A percentile compares a stretch with the other conserved stretches of the same genome.
phyloP scores from a whole-genome alignment of 148 eudicot genomes.

The Suaeda aralocaspica region DNA sequence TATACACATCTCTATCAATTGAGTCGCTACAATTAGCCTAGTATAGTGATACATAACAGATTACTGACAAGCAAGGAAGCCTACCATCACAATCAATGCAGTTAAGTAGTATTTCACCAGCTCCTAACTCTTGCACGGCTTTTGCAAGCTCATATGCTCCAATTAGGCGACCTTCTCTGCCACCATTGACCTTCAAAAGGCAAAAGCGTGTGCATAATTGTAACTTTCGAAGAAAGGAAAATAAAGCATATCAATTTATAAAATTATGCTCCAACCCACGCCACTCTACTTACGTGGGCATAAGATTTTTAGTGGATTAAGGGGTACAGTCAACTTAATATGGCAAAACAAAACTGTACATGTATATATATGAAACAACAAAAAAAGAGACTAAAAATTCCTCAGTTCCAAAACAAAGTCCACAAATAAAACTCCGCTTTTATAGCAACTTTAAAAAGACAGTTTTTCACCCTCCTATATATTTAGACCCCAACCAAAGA shows the following conservation, averaged over 20 bases:
- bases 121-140: conserved; percentile 96
- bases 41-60: neutral
- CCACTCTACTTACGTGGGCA: too few relatives aligned
- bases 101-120: conserved; percentile 92
- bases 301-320: too few relatives aligned
- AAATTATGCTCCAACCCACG: too few relatives aligned
- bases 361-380: too few relatives aligned
- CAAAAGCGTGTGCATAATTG: neutral
- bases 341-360: too few relatives aligned
- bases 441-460: too few relatives aligned
- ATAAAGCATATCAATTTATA: neutral
- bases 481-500: too few relatives aligned
- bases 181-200: conserved; percentile 76
- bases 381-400: too few relatives aligned
- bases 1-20: neutral
- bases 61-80: conserved; percentile 7
- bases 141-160: conserved; percentile 99
- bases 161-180: conserved; percentile 88
- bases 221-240: neutral
- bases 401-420: too few relatives aligned
- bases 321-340: too few relatives aligned
- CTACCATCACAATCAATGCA: conserved; percentile 98
- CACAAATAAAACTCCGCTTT: too few relatives aligned
- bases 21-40: neutral
- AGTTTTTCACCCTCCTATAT: too few relatives aligned